These are phyloP conservation scores for Kluyveromyces starmeri DNA, from an alignment of 805 yeast species.

Conservation along the genomic window DNA sequence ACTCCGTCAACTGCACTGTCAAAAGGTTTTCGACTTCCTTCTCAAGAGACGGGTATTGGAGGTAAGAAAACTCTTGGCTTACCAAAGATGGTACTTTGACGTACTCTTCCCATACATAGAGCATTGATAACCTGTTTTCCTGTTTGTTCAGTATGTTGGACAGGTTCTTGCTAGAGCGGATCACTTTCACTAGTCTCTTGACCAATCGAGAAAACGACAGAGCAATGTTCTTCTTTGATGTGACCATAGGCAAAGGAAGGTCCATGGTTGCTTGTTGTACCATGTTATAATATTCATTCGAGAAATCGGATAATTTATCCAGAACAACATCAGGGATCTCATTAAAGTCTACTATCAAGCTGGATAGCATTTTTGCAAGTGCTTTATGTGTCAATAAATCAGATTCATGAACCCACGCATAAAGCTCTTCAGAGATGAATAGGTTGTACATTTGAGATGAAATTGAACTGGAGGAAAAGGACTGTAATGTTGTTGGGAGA, in stretches of 20 bases:
- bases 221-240: constrained; percentile 46
- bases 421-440: constrained; percentile 38
- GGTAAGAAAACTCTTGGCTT: constrained; percentile 43
- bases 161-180: constrained; percentile 45
- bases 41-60: constrained; percentile 27
- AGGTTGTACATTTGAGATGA: constrained; percentile 56
- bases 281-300: constrained; percentile 39
- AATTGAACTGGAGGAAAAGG: constrained; percentile 44
- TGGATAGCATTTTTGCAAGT: constrained; percentile 50
- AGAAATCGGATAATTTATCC: constrained; percentile 44
- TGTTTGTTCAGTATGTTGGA: constrained; percentile 34
- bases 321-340: constrained; percentile 51
- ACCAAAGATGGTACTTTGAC: constrained; percentile 34
- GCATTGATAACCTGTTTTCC: constrained; percentile 33
- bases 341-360: constrained; percentile 43
- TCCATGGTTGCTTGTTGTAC: constrained; percentile 33
- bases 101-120: constrained; percentile 44
- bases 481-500: constrained; percentile 42
- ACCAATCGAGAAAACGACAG: constrained; percentile 44
- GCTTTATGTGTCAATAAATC: constrained; percentile 54
- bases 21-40: constrained; percentile 28
- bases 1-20: constrained; percentile 28
- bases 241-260: constrained; percentile 42
- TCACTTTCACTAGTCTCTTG: constrained; percentile 44
- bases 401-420: constrained; percentile 59